Conservation (phyloP, 257 asterid species). For the Nicotiana sylvestris region DNA sequence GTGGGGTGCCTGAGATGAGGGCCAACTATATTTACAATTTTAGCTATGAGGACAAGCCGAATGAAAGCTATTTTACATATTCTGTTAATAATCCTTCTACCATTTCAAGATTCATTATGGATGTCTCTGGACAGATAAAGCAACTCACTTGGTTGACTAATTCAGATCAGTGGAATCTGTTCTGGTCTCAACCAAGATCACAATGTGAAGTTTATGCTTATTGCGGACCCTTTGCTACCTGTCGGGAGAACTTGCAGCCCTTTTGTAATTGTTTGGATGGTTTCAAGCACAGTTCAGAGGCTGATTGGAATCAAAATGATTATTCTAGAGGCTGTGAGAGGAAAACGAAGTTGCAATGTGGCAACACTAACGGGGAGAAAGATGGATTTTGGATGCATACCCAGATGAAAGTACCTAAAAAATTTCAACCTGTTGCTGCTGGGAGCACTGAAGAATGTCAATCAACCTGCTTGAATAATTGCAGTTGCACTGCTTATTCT, state of each 20-base stretch:
- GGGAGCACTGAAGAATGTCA: slow-evolving; percentile 30
- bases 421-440: slow-evolving; percentile 10
- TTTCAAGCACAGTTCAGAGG: slow-evolving; percentile 13
- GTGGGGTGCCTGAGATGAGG: slow-evolving; percentile 46
- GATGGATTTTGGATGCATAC: slow-evolving; percentile 21
- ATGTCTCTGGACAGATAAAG: slow-evolving; percentile 43
- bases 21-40: slow-evolving; percentile 25
- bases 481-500: slow-evolving; percentile 43
- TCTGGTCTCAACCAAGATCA: slow-evolving; percentile 41
- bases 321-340: slow-evolving; percentile 42
- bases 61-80: slow-evolving; percentile 44
- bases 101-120: slow-evolving; percentile 35
- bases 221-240: slow-evolving; percentile 42
- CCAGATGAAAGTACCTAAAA: slow-evolving; percentile 19
- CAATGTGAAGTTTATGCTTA: slow-evolving; percentile 44
- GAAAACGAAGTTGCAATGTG: slow-evolving; percentile 23
- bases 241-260: slow-evolving; percentile 22
- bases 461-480: slow-evolving; percentile 36
- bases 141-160: slow-evolving; percentile 24
- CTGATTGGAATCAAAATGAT: slow-evolving; percentile 35
- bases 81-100: background rate
- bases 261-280: slow-evolving; percentile 41
- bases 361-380: slow-evolving; percentile 1
- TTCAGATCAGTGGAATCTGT: slow-evolving; percentile 25
- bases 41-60: slow-evolving; percentile 20